These are phyloP conservation scores for Tilletia caries DNA, from an alignment of 1,284 basidiomycete species.

Conservation along the genomic window DNA sequence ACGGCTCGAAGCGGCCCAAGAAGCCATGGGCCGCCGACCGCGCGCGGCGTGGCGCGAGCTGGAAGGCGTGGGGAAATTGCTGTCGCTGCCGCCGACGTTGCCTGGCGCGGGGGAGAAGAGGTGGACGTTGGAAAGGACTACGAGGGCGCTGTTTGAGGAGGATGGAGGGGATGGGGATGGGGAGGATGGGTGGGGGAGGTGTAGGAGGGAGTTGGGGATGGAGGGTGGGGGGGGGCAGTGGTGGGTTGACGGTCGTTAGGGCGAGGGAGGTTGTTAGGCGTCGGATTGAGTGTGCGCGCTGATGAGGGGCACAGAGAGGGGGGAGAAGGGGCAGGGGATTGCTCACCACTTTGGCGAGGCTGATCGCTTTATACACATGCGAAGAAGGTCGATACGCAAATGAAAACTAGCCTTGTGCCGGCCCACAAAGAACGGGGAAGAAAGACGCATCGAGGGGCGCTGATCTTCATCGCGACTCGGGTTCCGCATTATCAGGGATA, in stretches of 20 bases:
- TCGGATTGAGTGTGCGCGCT: conserved; percentile 6
- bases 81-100: conserved; percentile 17
- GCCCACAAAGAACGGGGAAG: no score
- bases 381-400: no score
- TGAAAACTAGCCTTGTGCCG: no score
- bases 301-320: not conserved
- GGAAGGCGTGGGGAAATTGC: conserved; percentile 26
- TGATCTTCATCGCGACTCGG: no score
- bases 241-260: not conserved
- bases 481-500: no score
- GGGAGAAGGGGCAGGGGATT: not conserved
- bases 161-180: conserved; percentile 17
- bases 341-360: no score
- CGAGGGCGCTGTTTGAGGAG: conserved; percentile 23
- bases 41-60: conserved; percentile 33
- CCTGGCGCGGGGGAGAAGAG: not conserved
- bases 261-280: conserved; percentile 6
- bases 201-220: not conserved
- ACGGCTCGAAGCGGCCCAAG: conserved; percentile 5
- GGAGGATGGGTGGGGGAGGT: not conserved
- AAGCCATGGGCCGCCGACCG: conserved; percentile 33
- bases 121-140: conserved; percentile 23
- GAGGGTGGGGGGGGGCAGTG: not conserved
- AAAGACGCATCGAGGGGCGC: no score
- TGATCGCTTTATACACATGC: no score